Conservation (phyloP, 2,329 filamentous ascomycete genomes). For the Pestalotiopsis sp. region DNA sequence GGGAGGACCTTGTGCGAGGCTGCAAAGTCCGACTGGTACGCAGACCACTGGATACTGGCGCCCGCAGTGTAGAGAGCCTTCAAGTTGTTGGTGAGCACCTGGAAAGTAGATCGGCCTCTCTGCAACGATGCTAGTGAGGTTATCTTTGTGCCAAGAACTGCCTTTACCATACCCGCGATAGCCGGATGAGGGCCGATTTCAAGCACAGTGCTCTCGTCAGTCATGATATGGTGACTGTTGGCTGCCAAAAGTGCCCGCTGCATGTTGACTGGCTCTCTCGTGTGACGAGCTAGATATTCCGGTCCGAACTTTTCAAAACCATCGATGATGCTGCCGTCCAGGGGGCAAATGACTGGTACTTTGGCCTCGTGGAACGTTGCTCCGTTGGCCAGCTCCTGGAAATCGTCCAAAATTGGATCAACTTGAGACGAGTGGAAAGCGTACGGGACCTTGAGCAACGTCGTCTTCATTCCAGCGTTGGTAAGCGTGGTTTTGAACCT, state of each 20-base stretch:
- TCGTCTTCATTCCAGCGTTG: slow-evolving; percentile 5
- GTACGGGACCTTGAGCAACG: slow-evolving; percentile 11
- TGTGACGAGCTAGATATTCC: slow-evolving; percentile 30
- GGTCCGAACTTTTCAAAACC: slow-evolving; percentile 7
- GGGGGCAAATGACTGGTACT: slow-evolving; percentile 16
- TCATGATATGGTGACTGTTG: not conserved
- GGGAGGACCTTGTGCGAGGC: slow-evolving; percentile 53
- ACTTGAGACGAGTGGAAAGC: slow-evolving; percentile 14
- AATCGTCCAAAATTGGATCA: slow-evolving; percentile 9
- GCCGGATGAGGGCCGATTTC: slow-evolving; percentile 38
- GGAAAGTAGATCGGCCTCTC: slow-evolving; percentile 2
- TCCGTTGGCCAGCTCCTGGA: not conserved
- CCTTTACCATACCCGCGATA: slow-evolving; percentile 34
- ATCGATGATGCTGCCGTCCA: slow-evolving; percentile 15
- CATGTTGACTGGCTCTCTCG: slow-evolving; percentile 37
- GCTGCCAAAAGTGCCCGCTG: slow-evolving; percentile 22
- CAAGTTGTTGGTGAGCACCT: slow-evolving; percentile 49
- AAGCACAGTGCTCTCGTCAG: slow-evolving; percentile 29
- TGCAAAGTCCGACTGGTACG: slow-evolving; percentile 60
- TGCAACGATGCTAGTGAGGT: slow-evolving; percentile 14
- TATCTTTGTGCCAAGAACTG: slow-evolving; percentile 24
- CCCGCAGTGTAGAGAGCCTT: slow-evolving; percentile 50
- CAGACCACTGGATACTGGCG: slow-evolving; percentile 50
- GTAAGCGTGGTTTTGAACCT: not conserved
- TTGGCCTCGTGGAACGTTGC: not conserved